Evolutionary conservation across 371 early-diverging fungal genomes (phyloP).

Genomic region (Zychaea mexicana): DNA sequence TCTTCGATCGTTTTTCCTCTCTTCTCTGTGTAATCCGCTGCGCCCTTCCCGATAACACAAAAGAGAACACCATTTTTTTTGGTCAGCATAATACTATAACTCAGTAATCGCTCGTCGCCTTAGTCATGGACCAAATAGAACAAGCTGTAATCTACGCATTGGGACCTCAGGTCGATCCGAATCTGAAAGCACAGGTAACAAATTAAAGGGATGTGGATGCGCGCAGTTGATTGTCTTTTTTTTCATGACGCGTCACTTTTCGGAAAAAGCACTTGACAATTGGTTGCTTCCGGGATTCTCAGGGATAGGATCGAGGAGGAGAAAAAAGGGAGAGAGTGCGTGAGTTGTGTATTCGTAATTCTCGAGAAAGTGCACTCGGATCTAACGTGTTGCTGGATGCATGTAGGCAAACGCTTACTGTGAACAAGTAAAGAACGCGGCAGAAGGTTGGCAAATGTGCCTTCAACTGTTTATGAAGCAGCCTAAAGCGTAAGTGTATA

Average conservation of each 20-base stretch:
- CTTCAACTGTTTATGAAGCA: constrained; percentile 76
- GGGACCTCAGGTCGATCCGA: constrained; percentile 69
- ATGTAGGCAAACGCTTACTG: constrained; percentile 85
- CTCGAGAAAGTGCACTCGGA: neutral
- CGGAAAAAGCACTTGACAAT: no score
- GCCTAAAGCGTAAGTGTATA: constrained; percentile 67
- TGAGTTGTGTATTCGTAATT: no score
- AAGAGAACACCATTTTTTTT: no score
- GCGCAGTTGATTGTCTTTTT: no score
- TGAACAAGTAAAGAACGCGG: constrained; percentile 77
- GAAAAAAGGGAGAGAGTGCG: no score
- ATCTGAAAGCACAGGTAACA: constrained; percentile 73
- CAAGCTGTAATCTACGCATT: constrained; percentile 84
- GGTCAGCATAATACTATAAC: neutral
- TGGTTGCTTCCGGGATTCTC: no score
- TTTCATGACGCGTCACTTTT: neutral
- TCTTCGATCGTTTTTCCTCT: no score
- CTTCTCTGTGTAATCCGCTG: no score
- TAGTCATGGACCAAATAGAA: constrained; percentile 78
- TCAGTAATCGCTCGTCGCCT: no score
- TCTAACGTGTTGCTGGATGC: neutral
- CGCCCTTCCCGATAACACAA: no score
- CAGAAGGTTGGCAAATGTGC: constrained; percentile 88
- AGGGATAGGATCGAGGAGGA: no score
- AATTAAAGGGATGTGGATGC: neutral